Percentiles rank a stretch among this genome's conserved stretches.
These are phyloP conservation scores for Phytopythium ostracodes DNA, from an alignment of 352 stramenopile species.

Conservation along the genomic window DNA sequence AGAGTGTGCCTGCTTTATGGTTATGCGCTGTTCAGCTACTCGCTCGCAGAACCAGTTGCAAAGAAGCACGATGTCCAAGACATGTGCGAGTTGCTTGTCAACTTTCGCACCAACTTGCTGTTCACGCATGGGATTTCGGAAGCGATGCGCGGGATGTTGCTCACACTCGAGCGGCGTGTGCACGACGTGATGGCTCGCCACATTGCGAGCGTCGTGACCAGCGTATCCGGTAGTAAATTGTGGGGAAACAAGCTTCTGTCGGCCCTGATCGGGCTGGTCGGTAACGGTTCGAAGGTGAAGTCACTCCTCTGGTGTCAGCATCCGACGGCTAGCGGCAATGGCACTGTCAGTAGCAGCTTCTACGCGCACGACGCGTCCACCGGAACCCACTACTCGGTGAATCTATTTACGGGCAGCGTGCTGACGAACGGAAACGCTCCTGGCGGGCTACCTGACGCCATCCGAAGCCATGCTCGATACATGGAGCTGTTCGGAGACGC, in stretches of 20 bases:
- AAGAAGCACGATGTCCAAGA: conserved; percentile 11
- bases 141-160: background rate
- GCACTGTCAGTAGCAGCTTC: conserved; percentile 19
- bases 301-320: background rate
- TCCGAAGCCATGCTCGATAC: conserved; percentile 31
- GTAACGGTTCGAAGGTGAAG: background rate
- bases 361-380: conserved; percentile 13
- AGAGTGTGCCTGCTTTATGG: conserved; percentile 45
- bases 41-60: conserved; percentile 8
- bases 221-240: background rate
- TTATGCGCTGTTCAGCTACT: conserved; percentile 31
- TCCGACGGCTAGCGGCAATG: background rate
- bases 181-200: conserved; percentile 30
- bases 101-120: conserved; percentile 29
- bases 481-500: conserved; percentile 31
- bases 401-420: conserved; percentile 43
- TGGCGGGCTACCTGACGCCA: conserved; percentile 27
- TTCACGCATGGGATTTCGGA: background rate
- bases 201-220: conserved; percentile 7
- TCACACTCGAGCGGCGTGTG: conserved; percentile 10
- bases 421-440: conserved; percentile 35
- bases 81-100: conserved; percentile 39
- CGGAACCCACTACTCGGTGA: conserved; percentile 33
- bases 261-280: conserved; percentile 7
- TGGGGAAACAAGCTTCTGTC: background rate